Conservation (phyloP, 2,329 filamentous ascomycete species). For the Gyromitra esculenta region DNA sequence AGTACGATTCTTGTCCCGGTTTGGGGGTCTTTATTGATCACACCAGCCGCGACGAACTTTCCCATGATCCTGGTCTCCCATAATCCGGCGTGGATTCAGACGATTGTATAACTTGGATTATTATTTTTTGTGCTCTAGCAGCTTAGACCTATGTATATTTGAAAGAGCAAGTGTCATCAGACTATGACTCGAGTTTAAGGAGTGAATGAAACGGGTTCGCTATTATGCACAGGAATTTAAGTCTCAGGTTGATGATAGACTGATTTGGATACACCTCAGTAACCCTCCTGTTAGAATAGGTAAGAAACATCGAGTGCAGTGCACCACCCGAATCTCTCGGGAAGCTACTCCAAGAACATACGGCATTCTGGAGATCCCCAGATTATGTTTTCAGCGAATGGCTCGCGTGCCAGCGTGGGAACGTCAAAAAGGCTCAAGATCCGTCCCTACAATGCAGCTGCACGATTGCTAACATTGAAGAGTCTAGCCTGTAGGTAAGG, state of each 20-base stretch:
- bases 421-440: not conserved
- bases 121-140: conserved; percentile 19
- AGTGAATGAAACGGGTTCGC: conserved; percentile 3
- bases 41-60: conserved; percentile 38
- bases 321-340: not conserved
- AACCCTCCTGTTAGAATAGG: not conserved
- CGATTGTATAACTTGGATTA: conserved; percentile 28
- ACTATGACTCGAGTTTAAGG: not conserved
- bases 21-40: conserved; percentile 28
- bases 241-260: not conserved
- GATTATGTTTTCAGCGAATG: not conserved
- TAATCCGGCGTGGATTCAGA: conserved; percentile 14
- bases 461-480: not conserved
- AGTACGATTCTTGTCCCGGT: not conserved
- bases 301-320: not conserved
- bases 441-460: not conserved
- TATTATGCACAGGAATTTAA: conserved; percentile 1
- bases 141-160: conserved; percentile 43
- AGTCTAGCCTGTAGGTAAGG: not conserved
- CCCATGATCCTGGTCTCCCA: conserved; percentile 11
- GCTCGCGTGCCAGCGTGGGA: not conserved
- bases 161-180: conserved; percentile 19
- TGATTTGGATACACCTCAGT: not conserved
- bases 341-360: not conserved
- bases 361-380: conserved; percentile 2